Base-by-base conservation (phyloP, 441 rosid genomes). In the Gossypium schwendimanii region DNA sequence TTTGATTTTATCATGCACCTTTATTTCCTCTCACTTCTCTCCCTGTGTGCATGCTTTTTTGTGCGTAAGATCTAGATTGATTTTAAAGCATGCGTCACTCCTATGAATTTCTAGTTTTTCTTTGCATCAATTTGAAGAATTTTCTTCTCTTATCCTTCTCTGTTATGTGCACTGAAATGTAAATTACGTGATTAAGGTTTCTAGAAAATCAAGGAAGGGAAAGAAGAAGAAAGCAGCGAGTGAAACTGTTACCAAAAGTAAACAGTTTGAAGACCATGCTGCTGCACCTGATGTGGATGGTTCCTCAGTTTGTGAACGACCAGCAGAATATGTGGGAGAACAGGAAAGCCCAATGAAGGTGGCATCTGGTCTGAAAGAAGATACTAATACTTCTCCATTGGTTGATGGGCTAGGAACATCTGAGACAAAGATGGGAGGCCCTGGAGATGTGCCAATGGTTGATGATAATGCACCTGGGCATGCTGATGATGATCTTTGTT, bases 151-250 rank as follows among this genome's bases (percentile, higher is more conserved):
- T 31, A 10, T 18, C 47, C 18, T 41, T 60, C 15, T 53, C 53
- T 75, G 45, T 63, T 63, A 70, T 33, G 11, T 24, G 66, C 33
- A 45, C 57, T 67, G 68, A 75, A 79, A 69, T 6, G 14, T 62
- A 59, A 70, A 54, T 74, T 78, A 81, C 54, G 53, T 85, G 47
- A 52, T 81, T 67, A 80, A 96, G 99, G 99, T 96, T 81, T 86
- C 96, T 31, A 93, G 76, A 86, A 93, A 88, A 78, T 87, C 87
- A 59, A 91, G 99, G 79, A 91, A 80, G 81, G 79, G 77, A 47
- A 90, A 86, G 80, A 93, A 85, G 85, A 88, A 83, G 69, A 83
- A 83, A 83, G 72, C 65, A 24, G 73, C 8, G 3, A 55, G 72
- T 26, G 81, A 80, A 70, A 83, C 78, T 73, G 81, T 87, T 77